These are phyloP conservation scores for Glomus cerebriforme DNA, from an alignment of 192 early-diverging fungal species.

Conservation along the genomic window DNA sequence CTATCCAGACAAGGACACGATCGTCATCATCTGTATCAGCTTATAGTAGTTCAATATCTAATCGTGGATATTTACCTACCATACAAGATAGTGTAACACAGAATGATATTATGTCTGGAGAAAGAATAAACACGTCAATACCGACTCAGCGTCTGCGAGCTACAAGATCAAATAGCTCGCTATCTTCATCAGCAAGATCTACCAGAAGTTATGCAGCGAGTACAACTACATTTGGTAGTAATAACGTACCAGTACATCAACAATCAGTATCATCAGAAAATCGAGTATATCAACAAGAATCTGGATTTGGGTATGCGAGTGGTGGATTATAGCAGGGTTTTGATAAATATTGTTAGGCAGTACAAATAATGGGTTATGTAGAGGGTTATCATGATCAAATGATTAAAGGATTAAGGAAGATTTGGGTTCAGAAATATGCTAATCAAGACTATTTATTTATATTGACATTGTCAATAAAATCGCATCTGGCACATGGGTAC, in stretches of 20 bases:
- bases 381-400: too few species aligned
- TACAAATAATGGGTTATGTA: too few species aligned
- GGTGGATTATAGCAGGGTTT: neutral
- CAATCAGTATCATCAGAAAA: neutral
- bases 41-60: neutral
- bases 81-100: slow-evolving; percentile 20
- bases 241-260: neutral
- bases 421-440: too few species aligned
- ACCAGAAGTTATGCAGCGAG: neutral
- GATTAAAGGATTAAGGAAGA: too few species aligned
- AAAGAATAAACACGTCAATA: neutral
- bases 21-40: slow-evolving; percentile 19
- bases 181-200: neutral
- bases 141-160: neutral
- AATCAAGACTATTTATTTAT: too few species aligned
- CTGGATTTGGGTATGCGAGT: slow-evolving; percentile 15
- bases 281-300: slow-evolving; percentile 4
- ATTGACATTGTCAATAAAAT: too few species aligned
- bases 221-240: neutral
- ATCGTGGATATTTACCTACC: slow-evolving; percentile 17
- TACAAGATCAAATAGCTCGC: slow-evolving; percentile 11
- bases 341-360: neutral
- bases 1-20: neutral
- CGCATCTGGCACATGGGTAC: too few species aligned
- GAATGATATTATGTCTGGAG: neutral